Evolutionary conservation across 495 filamentous ascomycete species (phyloP).

Genomic region (Penicillium nucicola): DNA sequence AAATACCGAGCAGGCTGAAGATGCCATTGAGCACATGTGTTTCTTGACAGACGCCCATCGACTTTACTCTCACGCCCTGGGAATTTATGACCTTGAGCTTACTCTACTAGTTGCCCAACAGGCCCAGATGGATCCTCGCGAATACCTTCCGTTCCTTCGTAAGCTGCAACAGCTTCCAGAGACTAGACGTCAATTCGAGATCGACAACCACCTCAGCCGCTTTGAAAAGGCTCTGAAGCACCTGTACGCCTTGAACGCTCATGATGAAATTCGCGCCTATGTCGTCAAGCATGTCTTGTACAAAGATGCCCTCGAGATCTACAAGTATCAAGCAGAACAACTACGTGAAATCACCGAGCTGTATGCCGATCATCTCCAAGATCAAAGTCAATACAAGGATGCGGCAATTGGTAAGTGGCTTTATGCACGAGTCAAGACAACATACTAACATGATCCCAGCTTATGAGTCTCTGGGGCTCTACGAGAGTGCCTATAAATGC

Average conservation of each 20-base stretch:
- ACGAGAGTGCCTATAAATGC: conserved; percentile 66
- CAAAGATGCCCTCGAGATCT: conserved; percentile 70
- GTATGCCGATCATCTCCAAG: conserved; percentile 75
- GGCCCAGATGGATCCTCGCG: conserved; percentile 90
- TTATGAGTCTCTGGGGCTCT: conserved; percentile 80
- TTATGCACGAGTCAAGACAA: background rate
- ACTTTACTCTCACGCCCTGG: conserved; percentile 88
- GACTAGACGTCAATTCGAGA: conserved; percentile 70
- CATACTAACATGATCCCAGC: conserved; percentile 40
- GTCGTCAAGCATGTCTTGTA: conserved; percentile 77
- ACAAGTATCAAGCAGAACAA: conserved; percentile 69
- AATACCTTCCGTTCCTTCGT: conserved; percentile 94
- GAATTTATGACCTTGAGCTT: conserved; percentile 87
- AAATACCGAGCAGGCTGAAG: conserved; percentile 67
- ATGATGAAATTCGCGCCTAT: conserved; percentile 76
- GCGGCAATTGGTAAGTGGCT: conserved; percentile 62
- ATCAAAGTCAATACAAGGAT: conserved; percentile 72
- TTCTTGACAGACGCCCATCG: conserved; percentile 91
- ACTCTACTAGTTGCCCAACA: conserved; percentile 90
- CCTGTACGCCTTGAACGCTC: conserved; percentile 62
- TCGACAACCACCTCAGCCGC: conserved; percentile 81
- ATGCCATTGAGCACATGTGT: conserved; percentile 92
- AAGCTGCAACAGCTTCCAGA: conserved; percentile 70
- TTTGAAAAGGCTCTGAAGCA: conserved; percentile 72
- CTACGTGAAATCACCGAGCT: conserved; percentile 63